A percentile compares a stretch with the other conserved stretches of the same genome.
Conservation (phyloP, 768 basidiomycete species). For the Amanita polypyramis region DNA sequence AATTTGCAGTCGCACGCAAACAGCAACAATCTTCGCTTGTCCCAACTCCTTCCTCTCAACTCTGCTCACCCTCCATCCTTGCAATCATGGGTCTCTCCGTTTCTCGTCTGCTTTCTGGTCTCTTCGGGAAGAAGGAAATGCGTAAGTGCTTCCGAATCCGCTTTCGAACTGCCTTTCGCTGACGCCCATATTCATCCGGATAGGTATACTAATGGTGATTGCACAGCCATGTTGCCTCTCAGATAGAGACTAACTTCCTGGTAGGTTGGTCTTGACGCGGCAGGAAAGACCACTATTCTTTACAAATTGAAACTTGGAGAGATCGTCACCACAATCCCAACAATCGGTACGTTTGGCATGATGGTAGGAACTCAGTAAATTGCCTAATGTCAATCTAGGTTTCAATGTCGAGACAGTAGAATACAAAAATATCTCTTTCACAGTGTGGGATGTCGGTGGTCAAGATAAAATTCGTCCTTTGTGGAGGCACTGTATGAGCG, state of each 20-base stretch:
- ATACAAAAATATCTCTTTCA: slow-evolving; percentile 99
- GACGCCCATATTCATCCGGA: slow-evolving; percentile 18
- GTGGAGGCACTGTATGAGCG: slow-evolving; percentile 95
- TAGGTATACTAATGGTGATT: slow-evolving; percentile 92
- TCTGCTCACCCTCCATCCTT: slow-evolving; percentile 23
- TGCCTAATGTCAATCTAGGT: slow-evolving; percentile 40
- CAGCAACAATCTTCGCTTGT: slow-evolving; percentile 18
- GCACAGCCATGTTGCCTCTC: slow-evolving; percentile 13
- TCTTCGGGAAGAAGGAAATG: slow-evolving; percentile 99
- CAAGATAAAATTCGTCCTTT: slow-evolving; percentile 99
- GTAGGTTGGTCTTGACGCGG: slow-evolving; percentile 97
- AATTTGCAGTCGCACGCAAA: slow-evolving; percentile 35
- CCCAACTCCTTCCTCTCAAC: slow-evolving; percentile 18
- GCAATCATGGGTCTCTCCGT: slow-evolving; percentile 69
- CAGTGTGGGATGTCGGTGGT: slow-evolving; percentile 99
- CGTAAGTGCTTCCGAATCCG: slow-evolving; percentile 48
- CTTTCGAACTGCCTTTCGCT: slow-evolving; percentile 18
- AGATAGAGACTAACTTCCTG: slow-evolving; percentile 8
- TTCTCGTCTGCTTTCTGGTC: slow-evolving; percentile 64
- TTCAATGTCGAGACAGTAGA: slow-evolving; percentile 99
- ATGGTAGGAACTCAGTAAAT: slow-evolving; percentile 6
- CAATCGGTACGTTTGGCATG: slow-evolving; percentile 68
- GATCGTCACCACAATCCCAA: slow-evolving; percentile 99
- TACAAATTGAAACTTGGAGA: slow-evolving; percentile 99
- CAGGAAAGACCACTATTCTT: slow-evolving; percentile 96